These are phyloP conservation scores for Hymenoscyphus fraxineus DNA, from an alignment of 2,329 filamentous ascomycete genomes.

Conservation along the genomic window DNA sequence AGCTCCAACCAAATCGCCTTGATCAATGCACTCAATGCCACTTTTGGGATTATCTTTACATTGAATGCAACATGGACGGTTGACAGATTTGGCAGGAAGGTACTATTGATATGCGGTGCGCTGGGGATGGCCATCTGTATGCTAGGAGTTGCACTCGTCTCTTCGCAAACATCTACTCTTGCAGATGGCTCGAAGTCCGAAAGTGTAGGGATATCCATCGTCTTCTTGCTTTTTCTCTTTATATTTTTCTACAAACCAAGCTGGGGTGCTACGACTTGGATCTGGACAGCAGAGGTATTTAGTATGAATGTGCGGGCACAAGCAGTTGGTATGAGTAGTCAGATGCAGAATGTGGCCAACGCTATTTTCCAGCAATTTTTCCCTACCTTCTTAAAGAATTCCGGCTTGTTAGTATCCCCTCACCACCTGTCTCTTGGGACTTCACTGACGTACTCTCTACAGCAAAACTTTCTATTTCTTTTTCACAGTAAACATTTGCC, in stretches of 20 bases:
- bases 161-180: conserved; percentile 52
- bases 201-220: conserved; percentile 60
- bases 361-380: conserved; percentile 53
- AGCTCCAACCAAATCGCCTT: conserved; percentile 57
- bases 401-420: conserved; percentile 36
- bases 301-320: conserved; percentile 67
- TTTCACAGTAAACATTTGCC: conserved; percentile 44
- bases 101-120: conserved; percentile 64
- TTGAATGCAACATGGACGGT: conserved; percentile 70
- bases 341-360: conserved; percentile 58
- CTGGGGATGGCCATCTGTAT: conserved; percentile 67
- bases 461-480: conserved; percentile 48
- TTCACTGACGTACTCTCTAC: not conserved
- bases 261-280: conserved; percentile 68
- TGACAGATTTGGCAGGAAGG: conserved; percentile 66
- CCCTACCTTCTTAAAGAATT: conserved; percentile 60
- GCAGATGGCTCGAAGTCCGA: conserved; percentile 50
- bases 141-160: conserved; percentile 57
- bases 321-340: conserved; percentile 60
- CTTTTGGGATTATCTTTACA: conserved; percentile 68
- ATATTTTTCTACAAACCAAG: conserved; percentile 68
- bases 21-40: conserved; percentile 71
- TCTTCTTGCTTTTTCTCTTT: conserved; percentile 64
- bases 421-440: no score
- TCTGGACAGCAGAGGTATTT: conserved; percentile 67